Evolutionary conservation across 306 rosid genomes (phyloP), one percentile per base, ranked within the genome.

Genomic region (Quercus gilva): DNA sequence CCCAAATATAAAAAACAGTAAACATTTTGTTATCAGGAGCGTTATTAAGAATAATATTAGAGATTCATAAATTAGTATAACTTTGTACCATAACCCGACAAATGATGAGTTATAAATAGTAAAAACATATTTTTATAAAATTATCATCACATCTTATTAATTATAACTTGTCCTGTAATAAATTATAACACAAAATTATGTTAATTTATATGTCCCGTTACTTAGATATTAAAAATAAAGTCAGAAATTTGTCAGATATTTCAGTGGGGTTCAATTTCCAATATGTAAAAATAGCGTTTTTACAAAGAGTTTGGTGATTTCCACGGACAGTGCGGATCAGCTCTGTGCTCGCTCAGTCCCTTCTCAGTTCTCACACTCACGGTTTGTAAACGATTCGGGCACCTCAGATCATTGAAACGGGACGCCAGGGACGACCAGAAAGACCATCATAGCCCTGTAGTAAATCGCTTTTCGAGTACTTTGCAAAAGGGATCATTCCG

Each of bases 201-300:
- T 35, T 0, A 35, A 35, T 6, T 35, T 35, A 35, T 35, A 6
- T 0, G 0, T 5, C 2, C 8, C 8, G 0, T 6, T 35, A 35
- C 9, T 6, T 0, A 0, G 74, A 65, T 49, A 56, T 41, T 33
- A 63, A 58, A 76, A 73, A 55, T 68, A 78, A 77, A 65, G 84
- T 65, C 84, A 82, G 74, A 23, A 25, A 49, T 13, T 79, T 55
- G 70, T 77, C 78, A 72, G 87, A 74, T 68, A 73, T 26, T 52
- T 68, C 53, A 35, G 55, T 75, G 74, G 69, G 49, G 72, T 83
- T 65, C 90, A 85, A 86, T 86, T 91, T 75, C 88, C 88, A 55
- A 86, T 68, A 65, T 76, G 70, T 45, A 82, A 67, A 74, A 52
- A 55, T 67, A 76, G 77, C 31, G 55, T 26, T 56, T 80, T 57